Evolutionary conservation across 2,329 filamentous ascomycete genomes (phyloP), one percentile per base, ranked within the genome.

Genomic region (Tolypocladium album): DNA sequence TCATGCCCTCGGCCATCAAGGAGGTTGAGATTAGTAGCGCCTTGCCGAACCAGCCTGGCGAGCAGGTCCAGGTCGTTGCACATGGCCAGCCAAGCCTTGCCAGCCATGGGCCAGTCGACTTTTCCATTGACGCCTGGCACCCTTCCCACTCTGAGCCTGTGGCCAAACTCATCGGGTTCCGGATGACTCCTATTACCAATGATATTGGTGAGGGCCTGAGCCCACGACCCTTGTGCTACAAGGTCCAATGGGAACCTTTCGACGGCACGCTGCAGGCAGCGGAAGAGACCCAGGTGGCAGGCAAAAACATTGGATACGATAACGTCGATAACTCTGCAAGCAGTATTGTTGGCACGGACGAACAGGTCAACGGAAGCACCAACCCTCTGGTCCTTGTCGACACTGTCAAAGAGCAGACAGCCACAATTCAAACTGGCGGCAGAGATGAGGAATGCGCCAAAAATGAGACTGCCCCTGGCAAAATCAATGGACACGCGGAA

Each of bases 171-270:
- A 70, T 70, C 11, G 75, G 72, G 0, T 68, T 78, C 31, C 69
- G 66, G 9, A 72, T 79, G 67, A 74, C 73, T 0, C 78, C 78
- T 1, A 71, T 80, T 5, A 67, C 75, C 43, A 74, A 75, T 34
- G 72, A 72, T 1, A 56, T 61, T 1, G 60, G 50, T 1, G 64
- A 68, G 22, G 59, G 62, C 4, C 56, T 58, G n/a, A 57, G 12
- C 20, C 64, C 67, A 17, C 65, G 69, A 20, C 64, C 64, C 0
- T 64, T 80, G 6, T 80, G 78, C 67, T 80, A 77, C 64, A 76
- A 75, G 65, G 62, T 79, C 20, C 67, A 75, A 24, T 80, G 78
- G 78, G 75, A 79, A 62, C 71, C 73, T 4, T 62, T 77, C 9
- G 57, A 52, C 13, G 8, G 2, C 57, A 61, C 7, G 36, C 58